Percentiles rank a stretch among this genome's conserved stretches.
Conservation (phyloP, 345 rosid genomes). For the Eucalyptus fibrosa region DNA sequence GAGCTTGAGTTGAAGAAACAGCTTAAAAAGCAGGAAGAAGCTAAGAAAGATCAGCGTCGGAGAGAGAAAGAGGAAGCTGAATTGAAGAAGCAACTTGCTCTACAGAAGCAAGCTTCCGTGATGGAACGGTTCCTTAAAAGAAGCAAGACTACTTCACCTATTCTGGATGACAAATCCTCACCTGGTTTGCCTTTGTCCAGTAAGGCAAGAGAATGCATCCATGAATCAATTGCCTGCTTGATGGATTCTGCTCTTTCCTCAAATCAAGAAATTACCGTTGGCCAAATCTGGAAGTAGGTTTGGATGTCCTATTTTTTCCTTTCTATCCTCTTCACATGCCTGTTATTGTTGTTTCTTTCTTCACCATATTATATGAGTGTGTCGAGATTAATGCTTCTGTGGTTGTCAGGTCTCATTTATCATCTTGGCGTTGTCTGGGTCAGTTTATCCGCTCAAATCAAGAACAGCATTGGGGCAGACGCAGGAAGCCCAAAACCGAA, state of each 20-base stretch:
- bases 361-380: background rate
- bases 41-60: conserved; percentile 58
- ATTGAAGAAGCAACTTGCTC: conserved; percentile 38
- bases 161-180: conserved; percentile 16
- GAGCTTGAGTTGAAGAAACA: conserved; percentile 52
- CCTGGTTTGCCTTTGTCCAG: background rate
- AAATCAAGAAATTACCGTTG: conserved; percentile 19
- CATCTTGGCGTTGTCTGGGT: conserved; percentile 64
- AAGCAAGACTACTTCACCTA: conserved; percentile 22
- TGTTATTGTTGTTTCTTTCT: background rate
- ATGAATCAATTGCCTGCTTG: conserved; percentile 20
- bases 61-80: conserved; percentile 69
- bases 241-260: conserved; percentile 57
- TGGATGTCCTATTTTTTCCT: background rate
- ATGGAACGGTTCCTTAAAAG: conserved; percentile 83
- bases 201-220: conserved; percentile 13
- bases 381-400: background rate
- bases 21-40: conserved; percentile 61
- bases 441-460: conserved; percentile 20
- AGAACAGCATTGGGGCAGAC: conserved; percentile 66
- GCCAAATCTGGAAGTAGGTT: conserved; percentile 55
- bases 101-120: conserved; percentile 81
- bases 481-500: conserved; percentile 56
- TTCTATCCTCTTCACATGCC: background rate
- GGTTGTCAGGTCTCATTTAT: conserved; percentile 45